Percentiles rank a stretch among this genome's conserved stretches.
These are phyloP conservation scores for Fusarium dimerum DNA, from an alignment of 2,329 filamentous ascomycete genomes.

Conservation along the genomic window DNA sequence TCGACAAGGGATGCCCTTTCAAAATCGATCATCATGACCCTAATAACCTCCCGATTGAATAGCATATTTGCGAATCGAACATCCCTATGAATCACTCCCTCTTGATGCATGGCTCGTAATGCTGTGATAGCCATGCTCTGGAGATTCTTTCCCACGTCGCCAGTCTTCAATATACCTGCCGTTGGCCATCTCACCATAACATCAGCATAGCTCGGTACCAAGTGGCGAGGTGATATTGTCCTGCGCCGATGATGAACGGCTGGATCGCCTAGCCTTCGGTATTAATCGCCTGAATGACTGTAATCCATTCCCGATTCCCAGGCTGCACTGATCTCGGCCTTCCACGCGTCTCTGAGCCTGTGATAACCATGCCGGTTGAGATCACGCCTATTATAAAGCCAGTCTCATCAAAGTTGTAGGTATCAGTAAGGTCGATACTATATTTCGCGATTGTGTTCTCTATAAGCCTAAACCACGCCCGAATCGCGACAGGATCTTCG, in stretches of 20 bases:
- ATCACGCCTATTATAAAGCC: slow-evolving; percentile 6
- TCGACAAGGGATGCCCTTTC: slow-evolving; percentile 26
- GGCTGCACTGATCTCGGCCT: slow-evolving; percentile 4
- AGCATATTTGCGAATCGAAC: slow-evolving; percentile 28
- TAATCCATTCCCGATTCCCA: slow-evolving; percentile 13
- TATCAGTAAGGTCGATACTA: not conserved
- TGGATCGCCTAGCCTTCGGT: slow-evolving; percentile 1
- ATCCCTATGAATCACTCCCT: slow-evolving; percentile 29
- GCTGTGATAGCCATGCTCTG: slow-evolving; percentile 9
- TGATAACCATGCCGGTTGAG: not conserved
- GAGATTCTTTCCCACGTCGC: slow-evolving; percentile 6
- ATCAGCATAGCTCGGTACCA: too few species aligned
- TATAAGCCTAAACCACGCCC: slow-evolving; percentile 21
- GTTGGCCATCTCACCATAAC: too few species aligned
- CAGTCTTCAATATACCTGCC: slow-evolving; percentile 3
- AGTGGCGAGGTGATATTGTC: slow-evolving; percentile 11
- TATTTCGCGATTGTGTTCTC: slow-evolving; percentile 22
- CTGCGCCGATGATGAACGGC: slow-evolving; percentile 13
- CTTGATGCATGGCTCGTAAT: slow-evolving; percentile 23
- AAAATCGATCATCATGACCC: slow-evolving; percentile 35
- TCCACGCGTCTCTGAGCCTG: not conserved
- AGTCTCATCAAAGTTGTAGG: slow-evolving; percentile 23
- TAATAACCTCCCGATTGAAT: slow-evolving; percentile 19
- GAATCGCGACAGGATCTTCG: slow-evolving; percentile 25
- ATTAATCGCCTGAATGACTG: slow-evolving; percentile 7